Base-by-base conservation (phyloP, 345 rosid species). In the Euphorbia pulcherrima region DNA sequence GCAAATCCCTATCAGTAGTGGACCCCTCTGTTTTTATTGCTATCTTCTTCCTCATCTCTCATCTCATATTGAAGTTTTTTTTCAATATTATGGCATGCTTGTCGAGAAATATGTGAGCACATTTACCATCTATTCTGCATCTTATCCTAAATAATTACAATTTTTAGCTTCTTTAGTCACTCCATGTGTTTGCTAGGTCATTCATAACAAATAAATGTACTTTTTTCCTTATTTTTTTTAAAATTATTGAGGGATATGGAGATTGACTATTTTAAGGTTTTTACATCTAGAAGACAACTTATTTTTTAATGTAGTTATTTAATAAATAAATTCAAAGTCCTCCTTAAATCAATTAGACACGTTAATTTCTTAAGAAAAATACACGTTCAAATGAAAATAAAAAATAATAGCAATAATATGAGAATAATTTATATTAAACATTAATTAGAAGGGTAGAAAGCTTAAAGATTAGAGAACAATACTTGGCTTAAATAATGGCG, bases 181-280 rank as follows among this genome's bases (percentile, higher is more conserved):
- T 12, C 47, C 57, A 30, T 63, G 68, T 41, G 74, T 53, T 55
- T 14, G 68, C 44, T 44, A 39, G 48, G 75, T 54, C 57, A 54
- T 21, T 9, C 58, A 41, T 44, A 47, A 52, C 41, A 64, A 20
- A 60, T 12, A 44, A 57, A 57, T 35, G 46, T 4, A 21, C 13
- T 53, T 21, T 53, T 52, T 6, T 23, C n/a, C 8, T 8, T 53
- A 21, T 7, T 53, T 21, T 53, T 52, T 6, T 23, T 21, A 6
- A 2, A 21, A 21, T 7, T 21, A 21, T 21, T 53, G 1, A 52
- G 57, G 12, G 24, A 50, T 20, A 7, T n/a, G 24, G 24, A 50
- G 8, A 2, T 12, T 41, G 47, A 14, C 21, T 48, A 2, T 48
- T 48, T n/a, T n/a, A n/a, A n/a, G n/a, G n/a, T n/a, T n/a, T n/a